Percentiles rank a stretch among this genome's conserved stretches.
Evolutionary conservation across 2,329 filamentous ascomycete species (phyloP).

Genomic region (Fusarium setosum): DNA sequence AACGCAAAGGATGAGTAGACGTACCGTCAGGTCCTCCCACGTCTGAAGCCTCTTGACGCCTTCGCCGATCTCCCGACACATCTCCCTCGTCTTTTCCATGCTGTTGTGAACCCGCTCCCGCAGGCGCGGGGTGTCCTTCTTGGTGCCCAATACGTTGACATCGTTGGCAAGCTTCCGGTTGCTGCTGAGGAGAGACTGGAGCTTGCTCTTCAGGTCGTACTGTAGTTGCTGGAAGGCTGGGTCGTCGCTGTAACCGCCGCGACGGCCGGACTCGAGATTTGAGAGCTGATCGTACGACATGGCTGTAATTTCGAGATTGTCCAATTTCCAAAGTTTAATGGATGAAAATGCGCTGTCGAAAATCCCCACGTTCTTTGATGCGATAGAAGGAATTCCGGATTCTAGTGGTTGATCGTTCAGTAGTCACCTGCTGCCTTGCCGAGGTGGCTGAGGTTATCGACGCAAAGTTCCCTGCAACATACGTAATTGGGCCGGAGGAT

Average conservation of each 20-base stretch:
- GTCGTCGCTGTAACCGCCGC: slow-evolving; percentile 88
- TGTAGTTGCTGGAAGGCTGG: slow-evolving; percentile 90
- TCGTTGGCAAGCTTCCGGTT: slow-evolving; percentile 88
- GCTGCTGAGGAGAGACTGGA: slow-evolving; percentile 90
- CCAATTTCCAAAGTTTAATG: slow-evolving; percentile 1
- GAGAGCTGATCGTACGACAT: slow-evolving; percentile 96
- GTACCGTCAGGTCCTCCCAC: slow-evolving; percentile 85
- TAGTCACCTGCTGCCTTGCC: slow-evolving; percentile 42
- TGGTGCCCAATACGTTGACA: slow-evolving; percentile 86
- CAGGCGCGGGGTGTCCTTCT: slow-evolving; percentile 89
- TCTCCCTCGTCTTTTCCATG: slow-evolving; percentile 85
- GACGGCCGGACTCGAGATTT: slow-evolving; percentile 81
- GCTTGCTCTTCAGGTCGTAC: slow-evolving; percentile 84
- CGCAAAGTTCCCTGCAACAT: slow-evolving; percentile 36
- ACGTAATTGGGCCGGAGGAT: slow-evolving; percentile 42
- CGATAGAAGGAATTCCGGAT: too few species aligned
- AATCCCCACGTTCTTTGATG: too few species aligned
- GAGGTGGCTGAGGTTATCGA: slow-evolving; percentile 39
- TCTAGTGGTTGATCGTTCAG: too few species aligned
- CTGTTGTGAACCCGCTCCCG: slow-evolving; percentile 90
- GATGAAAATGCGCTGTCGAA: slow-evolving; percentile 8
- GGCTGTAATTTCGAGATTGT: slow-evolving; percentile 1
- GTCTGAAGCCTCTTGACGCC: slow-evolving; percentile 91
- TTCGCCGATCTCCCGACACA: slow-evolving; percentile 93
- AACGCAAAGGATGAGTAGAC: slow-evolving; percentile 39